Conservation (phyloP, 306 rosid genomes). For the Oxytropis ochrocephala region DNA sequence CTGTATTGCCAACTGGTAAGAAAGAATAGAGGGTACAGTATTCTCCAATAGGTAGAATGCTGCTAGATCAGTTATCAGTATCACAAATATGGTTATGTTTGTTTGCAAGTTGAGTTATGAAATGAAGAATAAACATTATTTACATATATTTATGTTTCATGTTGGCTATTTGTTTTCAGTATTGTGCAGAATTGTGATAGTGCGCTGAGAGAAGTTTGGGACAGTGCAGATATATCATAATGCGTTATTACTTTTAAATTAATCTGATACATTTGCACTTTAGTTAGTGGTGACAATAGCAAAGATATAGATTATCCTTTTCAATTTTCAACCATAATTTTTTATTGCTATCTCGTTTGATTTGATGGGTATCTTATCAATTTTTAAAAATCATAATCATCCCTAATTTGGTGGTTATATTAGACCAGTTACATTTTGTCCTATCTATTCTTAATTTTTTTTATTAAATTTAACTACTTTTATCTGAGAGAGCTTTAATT, state of each 20-base stretch:
- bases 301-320: no score
- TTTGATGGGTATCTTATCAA: no score
- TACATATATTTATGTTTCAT: background rate
- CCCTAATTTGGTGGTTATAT: no score
- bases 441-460: no score
- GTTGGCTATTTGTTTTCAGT: background rate
- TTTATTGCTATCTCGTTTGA: no score
- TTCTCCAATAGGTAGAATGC: background rate
- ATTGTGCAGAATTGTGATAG: background rate
- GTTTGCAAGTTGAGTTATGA: background rate
- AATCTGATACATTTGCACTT: background rate
- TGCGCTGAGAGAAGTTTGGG: background rate
- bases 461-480: no score
- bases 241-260: background rate
- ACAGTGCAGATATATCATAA: background rate
- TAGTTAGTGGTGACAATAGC: background rate
- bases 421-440: no score
- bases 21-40: background rate
- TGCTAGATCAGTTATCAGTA: conserved; percentile 1
- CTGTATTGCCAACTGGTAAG: conserved; percentile 11
- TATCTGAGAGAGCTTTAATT: no score
- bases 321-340: no score
- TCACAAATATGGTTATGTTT: background rate
- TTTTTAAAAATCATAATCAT: no score
- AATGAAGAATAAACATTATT: background rate